Conservation (phyloP, 352 stramenopile species). For the Thraustotheca clavata region DNA sequence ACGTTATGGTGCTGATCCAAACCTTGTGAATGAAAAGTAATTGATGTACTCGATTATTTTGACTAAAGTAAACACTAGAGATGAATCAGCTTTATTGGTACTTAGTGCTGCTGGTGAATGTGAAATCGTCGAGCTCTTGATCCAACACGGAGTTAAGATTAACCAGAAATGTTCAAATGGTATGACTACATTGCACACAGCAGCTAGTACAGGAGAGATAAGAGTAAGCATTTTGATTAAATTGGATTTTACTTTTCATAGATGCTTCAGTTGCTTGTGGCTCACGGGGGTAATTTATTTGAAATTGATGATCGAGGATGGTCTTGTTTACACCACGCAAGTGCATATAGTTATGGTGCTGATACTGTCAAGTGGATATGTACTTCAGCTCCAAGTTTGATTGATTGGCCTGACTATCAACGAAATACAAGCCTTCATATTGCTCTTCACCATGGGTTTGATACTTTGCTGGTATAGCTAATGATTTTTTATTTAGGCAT, state of each 20-base stretch:
- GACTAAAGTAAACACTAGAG: conserved; percentile 23
- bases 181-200: conserved; percentile 46
- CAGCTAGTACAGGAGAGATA: conserved; percentile 42
- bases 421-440: conserved; percentile 60
- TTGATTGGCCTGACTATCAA: conserved; percentile 39
- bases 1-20: conserved; percentile 33
- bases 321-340: conserved; percentile 55
- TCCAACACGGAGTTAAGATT: conserved; percentile 29
- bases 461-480: conserved; percentile 6
- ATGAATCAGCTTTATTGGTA: conserved; percentile 44
- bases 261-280: conserved; percentile 44
- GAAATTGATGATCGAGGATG: conserved; percentile 46
- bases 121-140: conserved; percentile 26
- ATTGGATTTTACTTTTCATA: conserved; percentile 18
- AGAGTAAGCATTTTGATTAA: neutral
- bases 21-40: conserved; percentile 47
- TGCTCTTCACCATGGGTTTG: conserved; percentile 45
- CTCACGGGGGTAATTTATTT: conserved; percentile 28
- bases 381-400: conserved; percentile 35
- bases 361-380: conserved; percentile 48
- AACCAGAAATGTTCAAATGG: conserved; percentile 39
- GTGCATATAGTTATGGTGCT: conserved; percentile 31
- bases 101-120: conserved; percentile 43
- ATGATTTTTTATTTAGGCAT: neutral
- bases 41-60: conserved; percentile 1